Percentiles rank a stretch among this genome's conserved stretches.
phyloP scores from a whole-genome alignment of 2,329 filamentous ascomycete genomes.

The Hypoxylon sp. region DNA sequence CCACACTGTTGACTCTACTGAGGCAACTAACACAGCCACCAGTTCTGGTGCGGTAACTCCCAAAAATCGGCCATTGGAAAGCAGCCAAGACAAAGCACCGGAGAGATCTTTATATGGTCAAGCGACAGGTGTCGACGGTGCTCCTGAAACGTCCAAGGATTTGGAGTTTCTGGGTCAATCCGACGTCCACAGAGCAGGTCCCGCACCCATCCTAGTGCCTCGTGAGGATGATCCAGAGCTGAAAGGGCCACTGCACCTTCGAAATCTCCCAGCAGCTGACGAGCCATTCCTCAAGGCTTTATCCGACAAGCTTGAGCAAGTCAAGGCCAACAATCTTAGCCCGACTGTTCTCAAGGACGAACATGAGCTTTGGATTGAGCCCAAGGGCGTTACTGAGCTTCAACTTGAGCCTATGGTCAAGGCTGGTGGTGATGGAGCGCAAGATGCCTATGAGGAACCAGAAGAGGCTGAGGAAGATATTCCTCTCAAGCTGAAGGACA shows the following conservation, averaged over 20 bases:
- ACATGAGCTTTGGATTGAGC: slow-evolving; percentile 37
- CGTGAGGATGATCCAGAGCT: slow-evolving; percentile 63
- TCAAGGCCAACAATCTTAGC: slow-evolving; percentile 62
- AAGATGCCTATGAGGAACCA: slow-evolving; percentile 31
- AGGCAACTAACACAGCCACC: slow-evolving; percentile 57
- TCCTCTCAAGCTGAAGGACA: slow-evolving; percentile 45
- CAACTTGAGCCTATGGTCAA: slow-evolving; percentile 19
- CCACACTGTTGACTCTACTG: slow-evolving; percentile 62
- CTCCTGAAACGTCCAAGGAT: slow-evolving; percentile 35
- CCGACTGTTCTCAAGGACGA: slow-evolving; percentile 60
- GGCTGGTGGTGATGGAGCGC: slow-evolving; percentile 30
- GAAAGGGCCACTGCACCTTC: slow-evolving; percentile 68
- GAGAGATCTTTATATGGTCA: slow-evolving; percentile 16
- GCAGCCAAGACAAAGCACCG: slow-evolving; percentile 20
- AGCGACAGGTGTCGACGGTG: slow-evolving; percentile 21
- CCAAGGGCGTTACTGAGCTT: slow-evolving; percentile 1
- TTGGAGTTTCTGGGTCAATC: slow-evolving; percentile 10
- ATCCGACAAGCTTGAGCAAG: slow-evolving; percentile 66
- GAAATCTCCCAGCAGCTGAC: slow-evolving; percentile 70
- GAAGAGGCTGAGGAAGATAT: slow-evolving; percentile 41
- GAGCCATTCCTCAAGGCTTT: slow-evolving; percentile 68
- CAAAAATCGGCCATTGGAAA: slow-evolving; percentile 46
- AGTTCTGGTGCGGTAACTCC: slow-evolving; percentile 61
- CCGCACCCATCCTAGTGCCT: slow-evolving; percentile 56
- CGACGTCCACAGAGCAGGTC: slow-evolving; percentile 8